Base-by-base conservation (phyloP, 23 red algal species). In the Gracilaria gracilis region DNA sequence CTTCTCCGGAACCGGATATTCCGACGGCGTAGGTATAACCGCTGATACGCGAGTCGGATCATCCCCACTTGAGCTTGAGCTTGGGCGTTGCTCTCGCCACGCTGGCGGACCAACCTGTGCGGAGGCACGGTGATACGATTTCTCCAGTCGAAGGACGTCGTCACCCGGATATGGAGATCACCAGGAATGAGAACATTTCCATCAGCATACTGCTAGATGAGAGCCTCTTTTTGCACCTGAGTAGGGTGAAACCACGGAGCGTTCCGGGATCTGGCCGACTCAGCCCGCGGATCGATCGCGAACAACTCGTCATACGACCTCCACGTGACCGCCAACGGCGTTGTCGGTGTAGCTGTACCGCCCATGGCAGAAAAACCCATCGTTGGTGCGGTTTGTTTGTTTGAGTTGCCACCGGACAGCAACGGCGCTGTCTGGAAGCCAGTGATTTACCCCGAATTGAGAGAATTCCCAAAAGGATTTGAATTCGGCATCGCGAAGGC, bases 191-290 rank as follows among this genome's bases (percentile, higher is more conserved):
- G 27, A 9, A 9, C 62, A 21, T 9, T 67, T 1, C 62, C 62
- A 15, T 67, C 62, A 33, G 62, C 62, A 21, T 67, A 67, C 11
- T 1, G 5, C 62, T 67, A 9, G 25, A 67, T 29, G 28, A 64
- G 28, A 17, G 7, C 59, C 21, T 64, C 59, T 2, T 67, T 1
- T 31, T 67, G 62, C 5, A 35, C 62, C 16, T 13, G 12, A n/a
- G 59, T 64, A 33, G 62, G 62, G 62, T 67, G 62, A 67, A 67
- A 67, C 24, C 62, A 67, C 9, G 62, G 62, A 9, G 58, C 58
- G 6, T 15, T 3, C 6, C 11, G 16, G 33, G 33, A 67, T 33
- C 59, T 6, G 59, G 59, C 59, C 5, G 59, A 17, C 4, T 64
- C 17, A 6, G 17, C 5, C 28, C 8, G 5, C 28, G 59, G 59